phyloP scores from a whole-genome alignment of 306 rosid genomes.

The Argentina anserina region DNA sequence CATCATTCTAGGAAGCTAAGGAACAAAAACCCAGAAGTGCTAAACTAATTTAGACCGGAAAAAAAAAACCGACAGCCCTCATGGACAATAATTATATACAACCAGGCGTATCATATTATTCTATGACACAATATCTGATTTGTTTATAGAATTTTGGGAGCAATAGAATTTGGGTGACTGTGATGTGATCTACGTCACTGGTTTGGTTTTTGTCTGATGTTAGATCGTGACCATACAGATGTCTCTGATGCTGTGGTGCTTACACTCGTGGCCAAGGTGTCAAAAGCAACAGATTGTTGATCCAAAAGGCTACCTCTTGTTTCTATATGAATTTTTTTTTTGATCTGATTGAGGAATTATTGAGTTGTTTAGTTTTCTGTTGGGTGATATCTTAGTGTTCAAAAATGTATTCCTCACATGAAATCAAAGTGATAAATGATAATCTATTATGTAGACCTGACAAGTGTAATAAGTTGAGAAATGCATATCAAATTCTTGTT shows the following conservation, averaged over 20 bases:
- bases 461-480: no score
- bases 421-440: no score
- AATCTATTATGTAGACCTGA: no score
- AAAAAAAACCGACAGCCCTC: slow-evolving; percentile 21
- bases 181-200: slow-evolving; percentile 35
- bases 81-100: slow-evolving; percentile 20
- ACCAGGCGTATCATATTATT: slow-evolving; percentile 18
- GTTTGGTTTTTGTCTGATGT: slow-evolving; percentile 13
- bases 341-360: no score
- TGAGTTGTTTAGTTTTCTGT: background rate
- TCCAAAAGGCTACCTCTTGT: slow-evolving; percentile 4
- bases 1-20: background rate
- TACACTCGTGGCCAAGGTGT: slow-evolving; percentile 50
- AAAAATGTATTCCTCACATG: no score
- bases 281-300: background rate
- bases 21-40: slow-evolving; percentile 9
- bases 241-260: slow-evolving; percentile 8
- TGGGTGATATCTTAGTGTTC: background rate
- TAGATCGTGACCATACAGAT: slow-evolving; percentile 10
- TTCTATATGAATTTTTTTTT: slow-evolving; percentile 9
- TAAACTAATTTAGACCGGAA: background rate
- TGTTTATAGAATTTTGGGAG: background rate
- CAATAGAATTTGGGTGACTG: background rate
- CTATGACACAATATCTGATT: background rate
- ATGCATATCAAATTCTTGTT: no score